A percentile compares a stretch with the other conserved stretches of the same genome.
phyloP scores from a whole-genome alignment of 495 filamentous ascomycete genomes.

The Penicillium subrubescens region DNA sequence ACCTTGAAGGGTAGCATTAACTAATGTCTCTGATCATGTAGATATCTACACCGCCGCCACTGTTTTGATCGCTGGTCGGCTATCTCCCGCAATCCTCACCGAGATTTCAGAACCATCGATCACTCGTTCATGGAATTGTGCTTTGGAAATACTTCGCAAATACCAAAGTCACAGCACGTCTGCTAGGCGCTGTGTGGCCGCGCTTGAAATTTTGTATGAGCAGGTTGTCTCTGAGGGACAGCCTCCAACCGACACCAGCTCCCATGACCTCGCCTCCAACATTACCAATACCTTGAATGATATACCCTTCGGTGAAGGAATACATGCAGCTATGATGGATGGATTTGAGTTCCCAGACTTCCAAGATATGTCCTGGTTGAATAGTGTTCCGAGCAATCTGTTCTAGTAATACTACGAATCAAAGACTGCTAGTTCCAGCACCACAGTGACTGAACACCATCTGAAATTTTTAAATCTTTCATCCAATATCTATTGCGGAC shows the following conservation, averaged over 20 bases:
- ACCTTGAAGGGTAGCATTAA: not conserved
- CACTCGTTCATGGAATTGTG: slow-evolving; percentile 34
- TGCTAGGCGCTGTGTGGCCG: slow-evolving; percentile 39
- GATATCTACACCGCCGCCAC: slow-evolving; percentile 45
- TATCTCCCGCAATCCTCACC: slow-evolving; percentile 33
- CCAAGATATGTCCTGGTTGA: slow-evolving; percentile 45
- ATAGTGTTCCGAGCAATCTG: slow-evolving; percentile 41
- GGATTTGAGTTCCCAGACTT: slow-evolving; percentile 37
- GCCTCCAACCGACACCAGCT: not conserved
- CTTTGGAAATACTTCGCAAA: slow-evolving; percentile 37
- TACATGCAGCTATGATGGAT: slow-evolving; percentile 34
- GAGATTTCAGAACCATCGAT: slow-evolving; percentile 33
- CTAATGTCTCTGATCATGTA: slow-evolving; percentile 8
- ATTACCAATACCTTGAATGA: slow-evolving; percentile 22
- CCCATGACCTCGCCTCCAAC: not conserved
- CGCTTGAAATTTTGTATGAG: slow-evolving; percentile 43
- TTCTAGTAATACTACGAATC: slow-evolving; percentile 7
- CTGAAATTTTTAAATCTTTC: not conserved
- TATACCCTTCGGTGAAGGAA: slow-evolving; percentile 33
- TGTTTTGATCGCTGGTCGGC: slow-evolving; percentile 38
- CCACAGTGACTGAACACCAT: not conserved
- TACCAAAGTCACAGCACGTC: slow-evolving; percentile 41
- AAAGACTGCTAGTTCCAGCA: not conserved
- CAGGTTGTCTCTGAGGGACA: slow-evolving; percentile 31
- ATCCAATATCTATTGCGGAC: too few species aligned